phyloP scores from a whole-genome alignment of 1,284 basidiomycete species.

The Trichosporon faecale region DNA sequence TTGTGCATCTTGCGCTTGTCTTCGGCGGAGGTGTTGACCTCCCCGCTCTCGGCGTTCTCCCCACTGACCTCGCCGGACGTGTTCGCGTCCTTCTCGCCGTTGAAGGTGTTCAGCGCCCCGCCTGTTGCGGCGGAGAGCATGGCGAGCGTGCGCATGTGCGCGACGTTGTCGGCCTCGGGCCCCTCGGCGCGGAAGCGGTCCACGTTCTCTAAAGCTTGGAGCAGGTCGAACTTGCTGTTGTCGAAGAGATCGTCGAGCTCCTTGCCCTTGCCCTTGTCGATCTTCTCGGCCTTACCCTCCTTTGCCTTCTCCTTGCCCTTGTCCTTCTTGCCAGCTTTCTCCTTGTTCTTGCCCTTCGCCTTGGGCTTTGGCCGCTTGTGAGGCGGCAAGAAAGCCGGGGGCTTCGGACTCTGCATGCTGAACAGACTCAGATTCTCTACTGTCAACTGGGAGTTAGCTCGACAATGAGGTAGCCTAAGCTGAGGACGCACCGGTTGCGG shows the following conservation, averaged over 20 bases:
- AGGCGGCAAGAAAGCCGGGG: neutral
- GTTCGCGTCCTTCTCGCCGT: neutral
- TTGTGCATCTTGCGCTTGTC: constrained; percentile 11
- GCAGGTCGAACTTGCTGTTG: neutral
- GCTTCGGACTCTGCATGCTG: neutral
- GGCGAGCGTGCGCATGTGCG: neutral
- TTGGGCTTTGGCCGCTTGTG: neutral
- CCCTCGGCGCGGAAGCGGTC: neutral
- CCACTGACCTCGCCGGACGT: neutral
- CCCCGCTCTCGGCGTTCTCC: neutral
- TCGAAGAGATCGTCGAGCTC: constrained; percentile 1
- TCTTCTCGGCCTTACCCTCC: neutral
- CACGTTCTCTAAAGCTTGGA: neutral
- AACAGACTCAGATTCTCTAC: neutral
- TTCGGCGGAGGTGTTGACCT: neutral
- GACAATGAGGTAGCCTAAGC: neutral
- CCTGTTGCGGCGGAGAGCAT: neutral
- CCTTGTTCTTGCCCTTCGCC: neutral
- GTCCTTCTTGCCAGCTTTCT: neutral
- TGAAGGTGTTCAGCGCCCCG: neutral
- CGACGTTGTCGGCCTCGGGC: neutral
- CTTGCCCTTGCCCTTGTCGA: neutral
- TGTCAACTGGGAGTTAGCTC: neutral
- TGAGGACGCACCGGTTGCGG: neutral
- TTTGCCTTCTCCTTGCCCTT: neutral